Conservation (phyloP, 176 grass and related monocot species). For the Zizania latifolia region DNA sequence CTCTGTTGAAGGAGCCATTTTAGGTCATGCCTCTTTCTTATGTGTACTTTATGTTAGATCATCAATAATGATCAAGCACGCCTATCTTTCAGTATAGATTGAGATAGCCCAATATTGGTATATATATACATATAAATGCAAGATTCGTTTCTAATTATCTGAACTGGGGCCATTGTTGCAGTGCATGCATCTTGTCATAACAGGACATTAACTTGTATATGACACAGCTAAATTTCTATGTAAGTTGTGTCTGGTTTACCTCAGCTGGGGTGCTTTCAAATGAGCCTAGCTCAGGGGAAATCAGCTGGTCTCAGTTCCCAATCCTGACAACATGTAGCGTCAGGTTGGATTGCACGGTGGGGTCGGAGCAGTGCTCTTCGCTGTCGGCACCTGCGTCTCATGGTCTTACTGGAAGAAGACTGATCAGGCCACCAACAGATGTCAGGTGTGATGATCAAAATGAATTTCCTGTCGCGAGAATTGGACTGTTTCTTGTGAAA, state of each 20-base stretch:
- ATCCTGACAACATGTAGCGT: no score
- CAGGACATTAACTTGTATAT: background rate
- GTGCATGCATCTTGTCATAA: background rate
- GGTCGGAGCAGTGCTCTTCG: no score
- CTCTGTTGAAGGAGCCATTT: constrained; percentile 33
- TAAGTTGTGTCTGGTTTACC: no score
- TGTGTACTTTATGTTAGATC: constrained; percentile 38
- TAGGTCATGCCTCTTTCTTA: constrained; percentile 31
- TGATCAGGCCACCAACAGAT: no score
- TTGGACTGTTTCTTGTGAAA: background rate
- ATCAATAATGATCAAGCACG: no score
- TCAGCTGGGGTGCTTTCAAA: no score
- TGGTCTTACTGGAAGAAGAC: no score
- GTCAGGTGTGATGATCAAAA: no score
- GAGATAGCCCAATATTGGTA: constrained; percentile 17
- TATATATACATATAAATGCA: background rate
- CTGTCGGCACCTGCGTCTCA: no score
- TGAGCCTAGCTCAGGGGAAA: no score
- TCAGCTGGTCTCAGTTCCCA: no score
- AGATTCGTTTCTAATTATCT: background rate
- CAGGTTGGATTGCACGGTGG: no score
- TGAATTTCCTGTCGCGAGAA: background rate
- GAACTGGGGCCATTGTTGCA: background rate
- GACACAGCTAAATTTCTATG: background rate
- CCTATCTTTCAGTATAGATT: constrained; percentile 20